Percentiles rank a stretch among this genome's conserved stretches.
phyloP scores from a whole-genome alignment of 345 rosid species.

The Dipteronia sinensis region DNA sequence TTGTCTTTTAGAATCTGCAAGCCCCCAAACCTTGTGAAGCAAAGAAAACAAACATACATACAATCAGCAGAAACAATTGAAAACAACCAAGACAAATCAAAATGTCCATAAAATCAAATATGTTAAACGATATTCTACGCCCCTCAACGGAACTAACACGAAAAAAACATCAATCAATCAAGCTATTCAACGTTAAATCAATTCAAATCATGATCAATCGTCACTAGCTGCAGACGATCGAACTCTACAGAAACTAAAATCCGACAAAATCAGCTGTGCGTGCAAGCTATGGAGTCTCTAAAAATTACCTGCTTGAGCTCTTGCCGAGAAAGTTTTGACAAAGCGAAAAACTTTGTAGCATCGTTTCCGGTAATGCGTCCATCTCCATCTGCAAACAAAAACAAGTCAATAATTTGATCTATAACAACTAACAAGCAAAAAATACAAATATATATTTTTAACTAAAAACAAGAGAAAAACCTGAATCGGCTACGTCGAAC shows the following conservation, averaged over 20 bases:
- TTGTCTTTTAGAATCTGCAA: conserved; percentile 82
- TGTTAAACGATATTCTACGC: too few relatives aligned
- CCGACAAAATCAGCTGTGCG: neutral
- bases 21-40: conserved; percentile 71
- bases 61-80: neutral
- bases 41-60: neutral
- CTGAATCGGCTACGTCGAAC: conserved; percentile 83
- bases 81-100: neutral
- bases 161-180: neutral
- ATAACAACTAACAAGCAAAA: too few relatives aligned
- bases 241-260: neutral
- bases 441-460: neutral
- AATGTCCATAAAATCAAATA: neutral
- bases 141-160: neutral
- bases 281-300: neutral
- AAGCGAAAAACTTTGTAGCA: conserved; percentile 75
- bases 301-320: conserved; percentile 80
- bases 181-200: neutral
- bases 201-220: neutral
- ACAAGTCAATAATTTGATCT: neutral
- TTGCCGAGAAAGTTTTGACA: conserved; percentile 84
- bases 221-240: neutral
- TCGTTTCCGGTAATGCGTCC: conserved; percentile 82
- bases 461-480: conserved; percentile 26
- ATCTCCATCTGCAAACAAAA: conserved; percentile 59